Evolutionary conservation across 2,329 filamentous ascomycete species (phyloP).

Genomic region (Dactylellina sp.): DNA sequence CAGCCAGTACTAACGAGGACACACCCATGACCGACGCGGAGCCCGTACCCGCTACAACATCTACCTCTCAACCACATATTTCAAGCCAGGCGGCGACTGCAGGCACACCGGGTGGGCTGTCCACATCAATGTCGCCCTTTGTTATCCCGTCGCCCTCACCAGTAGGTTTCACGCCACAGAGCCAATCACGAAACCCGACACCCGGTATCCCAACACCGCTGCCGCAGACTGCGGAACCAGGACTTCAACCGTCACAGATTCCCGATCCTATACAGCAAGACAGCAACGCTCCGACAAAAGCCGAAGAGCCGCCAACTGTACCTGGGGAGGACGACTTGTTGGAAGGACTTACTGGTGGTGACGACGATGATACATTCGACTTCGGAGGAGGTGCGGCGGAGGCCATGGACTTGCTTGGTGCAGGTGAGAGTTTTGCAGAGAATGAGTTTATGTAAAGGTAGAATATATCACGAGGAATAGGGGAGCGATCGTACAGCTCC

Average conservation of each 20-base stretch:
- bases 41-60: slow-evolving; percentile 21
- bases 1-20: slow-evolving; percentile 26
- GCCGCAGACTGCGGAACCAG: slow-evolving; percentile 36
- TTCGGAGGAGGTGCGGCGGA: slow-evolving; percentile 39
- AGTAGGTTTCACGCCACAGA: slow-evolving; percentile 28
- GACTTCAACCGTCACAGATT: slow-evolving; percentile 13
- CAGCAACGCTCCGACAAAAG: slow-evolving; percentile 5
- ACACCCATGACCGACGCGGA: slow-evolving; percentile 47
- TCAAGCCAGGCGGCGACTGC: slow-evolving; percentile 6
- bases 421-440: slow-evolving; percentile 39
- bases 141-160: slow-evolving; percentile 48
- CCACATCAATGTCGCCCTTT: slow-evolving; percentile 44
- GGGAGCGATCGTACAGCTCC: too few relatives aligned
- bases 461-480: too few relatives aligned
- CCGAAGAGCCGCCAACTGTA: slow-evolving; percentile 50
- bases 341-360: slow-evolving; percentile 38
- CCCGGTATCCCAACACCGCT: slow-evolving; percentile 38
- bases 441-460: slow-evolving; percentile 42
- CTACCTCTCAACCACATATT: slow-evolving; percentile 1
- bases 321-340: slow-evolving; percentile 46
- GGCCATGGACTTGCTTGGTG: slow-evolving; percentile 48
- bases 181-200: slow-evolving; percentile 31
- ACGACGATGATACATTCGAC: slow-evolving; percentile 38
- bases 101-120: slow-evolving; percentile 16
- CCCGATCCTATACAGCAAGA: slow-evolving; percentile 16